A percentile compares a stretch with the other conserved stretches of the same genome.
These are phyloP conservation scores for Peronospora farinosa DNA, from an alignment of 352 stramenopile species.

Conservation along the genomic window DNA sequence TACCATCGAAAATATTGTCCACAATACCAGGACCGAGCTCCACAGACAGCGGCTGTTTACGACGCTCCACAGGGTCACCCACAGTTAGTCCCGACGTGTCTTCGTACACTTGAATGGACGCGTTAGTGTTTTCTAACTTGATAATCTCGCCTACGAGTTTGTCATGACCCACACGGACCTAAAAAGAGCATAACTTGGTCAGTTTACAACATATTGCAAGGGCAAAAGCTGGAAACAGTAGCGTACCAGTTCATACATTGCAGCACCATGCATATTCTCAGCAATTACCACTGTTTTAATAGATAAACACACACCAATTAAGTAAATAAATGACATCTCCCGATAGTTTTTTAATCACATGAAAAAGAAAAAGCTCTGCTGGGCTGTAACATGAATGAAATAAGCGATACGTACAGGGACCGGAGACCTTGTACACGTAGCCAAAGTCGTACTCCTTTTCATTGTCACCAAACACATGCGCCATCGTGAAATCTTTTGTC, in stretches of 20 bases:
- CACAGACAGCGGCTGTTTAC: conserved; percentile 96
- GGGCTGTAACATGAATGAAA: not conserved
- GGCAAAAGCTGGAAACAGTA: not conserved
- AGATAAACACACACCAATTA: not conserved
- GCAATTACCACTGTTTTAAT: conserved; percentile 92
- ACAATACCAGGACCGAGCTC: conserved; percentile 99
- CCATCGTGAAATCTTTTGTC: conserved; percentile 41
- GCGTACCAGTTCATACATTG: conserved; percentile 94
- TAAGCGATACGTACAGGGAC: conserved; percentile 78
- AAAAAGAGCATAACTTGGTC: conserved; percentile 22
- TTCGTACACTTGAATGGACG: conserved; percentile 99
- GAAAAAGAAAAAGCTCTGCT: not conserved
- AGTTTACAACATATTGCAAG: not conserved
- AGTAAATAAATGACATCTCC: not conserved
- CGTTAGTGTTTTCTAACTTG: conserved; percentile 98
- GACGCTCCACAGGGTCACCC: conserved; percentile 95
- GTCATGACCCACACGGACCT: conserved; percentile 97
- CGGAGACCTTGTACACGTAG: conserved; percentile 99
- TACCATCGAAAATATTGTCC: conserved; percentile 99
- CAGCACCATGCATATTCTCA: conserved; percentile 97
- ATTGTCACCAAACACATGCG: conserved; percentile 80
- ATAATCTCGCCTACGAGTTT: conserved; percentile 99
- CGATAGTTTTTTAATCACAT: too few species aligned
- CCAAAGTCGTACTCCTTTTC: conserved; percentile 94
- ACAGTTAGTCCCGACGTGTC: conserved; percentile 97